phyloP scores from a whole-genome alignment of 2,329 filamentous ascomycete species.

The Acarospora socialis region DNA sequence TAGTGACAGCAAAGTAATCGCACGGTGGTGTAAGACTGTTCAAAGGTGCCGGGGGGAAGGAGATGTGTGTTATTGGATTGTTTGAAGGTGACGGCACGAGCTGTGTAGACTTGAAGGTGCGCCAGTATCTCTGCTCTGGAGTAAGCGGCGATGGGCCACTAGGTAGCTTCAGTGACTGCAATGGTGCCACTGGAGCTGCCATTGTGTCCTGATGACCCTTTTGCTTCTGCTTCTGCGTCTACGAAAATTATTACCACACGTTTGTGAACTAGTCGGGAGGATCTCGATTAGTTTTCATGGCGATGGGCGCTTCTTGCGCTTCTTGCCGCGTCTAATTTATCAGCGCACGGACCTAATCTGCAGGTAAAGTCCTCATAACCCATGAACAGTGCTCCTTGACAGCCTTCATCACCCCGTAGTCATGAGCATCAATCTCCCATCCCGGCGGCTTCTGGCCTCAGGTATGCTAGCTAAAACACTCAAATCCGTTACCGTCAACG shows the following conservation, averaged over 20 bases:
- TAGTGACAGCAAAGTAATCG: conserved; percentile 76
- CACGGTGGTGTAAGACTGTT: conserved; percentile 31
- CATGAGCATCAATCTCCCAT: not conserved
- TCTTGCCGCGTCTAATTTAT: too few species aligned
- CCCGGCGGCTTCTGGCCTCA: not conserved
- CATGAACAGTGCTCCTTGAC: too few species aligned
- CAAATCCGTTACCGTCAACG: not conserved
- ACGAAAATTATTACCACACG: too few species aligned
- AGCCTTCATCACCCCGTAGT: too few species aligned
- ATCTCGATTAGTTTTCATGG: too few species aligned
- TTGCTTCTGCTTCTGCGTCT: too few species aligned
- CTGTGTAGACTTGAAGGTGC: conserved; percentile 80
- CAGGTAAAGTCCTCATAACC: too few species aligned
- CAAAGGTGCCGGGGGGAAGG: conserved; percentile 43
- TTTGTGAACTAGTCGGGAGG: too few species aligned
- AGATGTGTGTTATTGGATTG: conserved; percentile 82
- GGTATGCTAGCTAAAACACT: not conserved
- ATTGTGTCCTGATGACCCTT: too few species aligned
- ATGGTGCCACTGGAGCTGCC: conserved; percentile 72
- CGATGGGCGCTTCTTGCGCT: too few species aligned
- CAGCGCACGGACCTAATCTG: too few species aligned
- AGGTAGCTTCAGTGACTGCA: conserved; percentile 70
- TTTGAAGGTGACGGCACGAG: conserved; percentile 82
- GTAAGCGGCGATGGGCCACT: conserved; percentile 70
- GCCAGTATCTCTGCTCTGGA: conserved; percentile 93